Conservation (phyloP, 2,329 filamentous ascomycete species). For the Ceratocystiopsis minuta region DNA sequence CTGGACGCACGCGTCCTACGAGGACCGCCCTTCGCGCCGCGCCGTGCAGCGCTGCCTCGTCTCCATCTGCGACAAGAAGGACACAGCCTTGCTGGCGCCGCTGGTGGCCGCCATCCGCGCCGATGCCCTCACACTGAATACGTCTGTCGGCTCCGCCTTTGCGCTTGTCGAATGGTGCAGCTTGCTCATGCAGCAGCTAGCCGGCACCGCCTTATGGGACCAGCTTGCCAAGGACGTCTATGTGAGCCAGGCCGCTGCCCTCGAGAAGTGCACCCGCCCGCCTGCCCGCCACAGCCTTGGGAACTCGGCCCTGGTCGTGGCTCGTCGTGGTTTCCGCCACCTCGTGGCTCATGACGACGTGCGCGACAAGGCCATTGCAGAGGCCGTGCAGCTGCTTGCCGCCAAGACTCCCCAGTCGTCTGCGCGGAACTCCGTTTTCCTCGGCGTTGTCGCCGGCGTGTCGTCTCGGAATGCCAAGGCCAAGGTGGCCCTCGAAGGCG, state of each 20-base stretch:
- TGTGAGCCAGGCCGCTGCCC: conserved; percentile 47
- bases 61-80: conserved; percentile 37
- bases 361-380: conserved; percentile 41
- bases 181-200: conserved; percentile 55
- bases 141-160: conserved; percentile 68
- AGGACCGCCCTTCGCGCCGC: conserved; percentile 66
- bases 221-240: conserved; percentile 48
- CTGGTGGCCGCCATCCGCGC: conserved; percentile 49
- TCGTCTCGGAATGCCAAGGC: conserved; percentile 51
- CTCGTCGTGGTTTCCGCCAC: conserved; percentile 61
- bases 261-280: conserved; percentile 63
- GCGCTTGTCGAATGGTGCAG: conserved; percentile 84
- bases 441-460: conserved; percentile 79
- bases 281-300: conserved; percentile 44
- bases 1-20: conserved; percentile 71
- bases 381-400: conserved; percentile 48
- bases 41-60: conserved; percentile 68
- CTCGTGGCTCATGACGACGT: conserved; percentile 43
- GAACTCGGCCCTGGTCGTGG: conserved; percentile 57
- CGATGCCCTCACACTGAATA: conserved; percentile 58
- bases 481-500: conserved; percentile 41
- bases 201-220: conserved; percentile 43
- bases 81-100: conserved; percentile 39
- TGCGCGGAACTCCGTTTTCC: conserved; percentile 54
- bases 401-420: conserved; percentile 45